Evolutionary conservation across 2,329 filamentous ascomycete genomes (phyloP).

Genomic region (Arthrinium phaeospermum): DNA sequence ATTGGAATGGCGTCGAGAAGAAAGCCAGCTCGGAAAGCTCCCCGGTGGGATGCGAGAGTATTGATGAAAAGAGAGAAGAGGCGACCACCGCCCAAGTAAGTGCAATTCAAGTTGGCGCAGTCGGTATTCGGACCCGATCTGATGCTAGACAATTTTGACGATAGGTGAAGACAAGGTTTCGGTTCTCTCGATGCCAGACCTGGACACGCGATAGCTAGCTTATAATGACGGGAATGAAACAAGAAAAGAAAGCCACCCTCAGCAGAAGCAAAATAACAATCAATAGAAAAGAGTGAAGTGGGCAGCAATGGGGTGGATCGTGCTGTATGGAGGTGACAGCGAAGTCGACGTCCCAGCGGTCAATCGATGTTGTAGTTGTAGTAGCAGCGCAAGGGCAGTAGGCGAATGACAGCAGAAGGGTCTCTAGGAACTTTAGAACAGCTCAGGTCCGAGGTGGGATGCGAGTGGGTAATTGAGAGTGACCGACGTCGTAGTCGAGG

Average conservation of each 20-base stretch:
- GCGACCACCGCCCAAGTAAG: background rate
- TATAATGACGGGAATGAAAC: background rate
- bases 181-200: background rate
- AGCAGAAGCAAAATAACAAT: background rate
- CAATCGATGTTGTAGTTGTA: background rate
- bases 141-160: background rate
- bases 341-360: background rate
- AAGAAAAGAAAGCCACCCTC: background rate
- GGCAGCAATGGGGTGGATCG: background rate
- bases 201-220: background rate
- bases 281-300: background rate
- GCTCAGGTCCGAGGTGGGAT: background rate
- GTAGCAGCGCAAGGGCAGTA: background rate
- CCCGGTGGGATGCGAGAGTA: background rate
- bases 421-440: slow-evolving; percentile 10
- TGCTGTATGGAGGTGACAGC: background rate
- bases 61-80: background rate
- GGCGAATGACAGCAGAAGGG: background rate
- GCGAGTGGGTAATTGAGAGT: slow-evolving; percentile 3
- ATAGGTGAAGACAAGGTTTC: background rate
- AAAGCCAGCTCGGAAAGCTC: background rate
- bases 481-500: slow-evolving; percentile 2
- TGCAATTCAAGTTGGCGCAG: background rate
- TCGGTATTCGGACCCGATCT: background rate
- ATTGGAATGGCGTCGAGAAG: slow-evolving; percentile 12